Conservation (phyloP, 352 stramenopile genomes). For the Bremia lactucae region DNA sequence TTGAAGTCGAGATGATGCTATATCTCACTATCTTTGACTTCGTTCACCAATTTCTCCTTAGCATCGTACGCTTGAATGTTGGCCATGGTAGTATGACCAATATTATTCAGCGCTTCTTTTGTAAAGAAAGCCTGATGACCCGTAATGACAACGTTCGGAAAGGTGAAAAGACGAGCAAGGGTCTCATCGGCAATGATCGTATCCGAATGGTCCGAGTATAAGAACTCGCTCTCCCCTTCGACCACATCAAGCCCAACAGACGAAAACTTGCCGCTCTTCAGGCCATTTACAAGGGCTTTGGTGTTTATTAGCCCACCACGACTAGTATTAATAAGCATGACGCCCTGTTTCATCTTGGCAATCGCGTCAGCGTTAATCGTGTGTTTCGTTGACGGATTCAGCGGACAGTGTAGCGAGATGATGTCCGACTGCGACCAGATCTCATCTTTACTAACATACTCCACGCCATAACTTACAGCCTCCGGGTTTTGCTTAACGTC, state of each 20-base stretch:
- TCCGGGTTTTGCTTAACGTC: constrained; percentile 51
- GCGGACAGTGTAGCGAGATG: constrained; percentile 78
- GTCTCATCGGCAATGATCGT: constrained; percentile 51
- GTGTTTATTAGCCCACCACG: constrained; percentile 82
- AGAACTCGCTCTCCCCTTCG: constrained; percentile 61
- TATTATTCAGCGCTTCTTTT: constrained; percentile 59
- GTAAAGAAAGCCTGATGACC: constrained; percentile 78
- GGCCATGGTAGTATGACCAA: constrained; percentile 50
- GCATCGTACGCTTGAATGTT: constrained; percentile 50
- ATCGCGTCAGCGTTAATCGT: constrained; percentile 75
- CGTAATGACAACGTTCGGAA: constrained; percentile 71
- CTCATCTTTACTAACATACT: constrained; percentile 38
- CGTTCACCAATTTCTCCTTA: constrained; percentile 34
- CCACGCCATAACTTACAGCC: constrained; percentile 18
- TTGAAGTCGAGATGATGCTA: too few species aligned
- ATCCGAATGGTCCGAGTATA: constrained; percentile 63
- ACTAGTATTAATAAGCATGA: constrained; percentile 86
- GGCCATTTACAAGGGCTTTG: constrained; percentile 55
- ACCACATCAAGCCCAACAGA: constrained; percentile 83
- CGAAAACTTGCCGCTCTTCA: constrained; percentile 72
- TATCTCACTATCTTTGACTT: constrained; percentile 38
- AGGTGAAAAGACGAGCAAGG: constrained; percentile 59
- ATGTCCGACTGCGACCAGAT: constrained; percentile 64
- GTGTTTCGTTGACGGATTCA: constrained; percentile 74
- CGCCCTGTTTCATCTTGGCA: constrained; percentile 75